Evolutionary conservation across 2,329 filamentous ascomycete species (phyloP), one percentile per base, ranked within the genome.

Genomic region (Pleomassaria siparia): DNA sequence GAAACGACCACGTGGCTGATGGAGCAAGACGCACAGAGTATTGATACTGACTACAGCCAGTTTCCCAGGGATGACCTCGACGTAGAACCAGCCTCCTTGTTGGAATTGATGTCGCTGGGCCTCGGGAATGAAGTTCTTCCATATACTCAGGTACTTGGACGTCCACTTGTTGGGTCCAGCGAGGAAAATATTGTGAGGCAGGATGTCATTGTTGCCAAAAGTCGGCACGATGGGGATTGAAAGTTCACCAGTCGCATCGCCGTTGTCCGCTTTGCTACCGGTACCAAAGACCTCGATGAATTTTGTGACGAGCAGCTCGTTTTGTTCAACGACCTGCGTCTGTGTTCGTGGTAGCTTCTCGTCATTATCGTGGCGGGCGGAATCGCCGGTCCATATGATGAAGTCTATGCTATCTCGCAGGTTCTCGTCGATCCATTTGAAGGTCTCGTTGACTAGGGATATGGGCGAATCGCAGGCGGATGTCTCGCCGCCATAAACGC

Each of bases 171-270:
- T 96, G 13, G 94, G 94, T 0, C 92, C 94, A 1, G 83, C 79
- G 33, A 84, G 77, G 68, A 99, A 85, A 64, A 97, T 95, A 63
- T 99, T 99, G 74, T 99, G 94, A 1, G 94, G 94, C 50, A 96
- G 83, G 49, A 99, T 91, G 64, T 99, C 94, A 72, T 99, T 99
- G 75, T 99, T 99, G 51, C 94, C 94, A 58, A 96, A 86, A 0
- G 86, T 96, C 0, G 94, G 91, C 16, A 99, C 79, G 24, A 97
- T 83, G 3, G 94, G 92, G 3, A 97, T 80, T 11, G 79, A 71
- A 49, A 91, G 80, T 47, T 83, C 81, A 44, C 81, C 76, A 26
- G 76, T 75, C n/a, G 76, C 77, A 50, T 75, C 64, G 51, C 74
- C 65, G 29, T 71, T 68, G 44, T 76, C 68, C 49, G 76, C 69